A percentile compares a stretch with the other conserved stretches of the same genome.
Evolutionary conservation across 371 early-diverging fungal genomes (phyloP).

Genomic region (Quaeritorhiza haematococci): DNA sequence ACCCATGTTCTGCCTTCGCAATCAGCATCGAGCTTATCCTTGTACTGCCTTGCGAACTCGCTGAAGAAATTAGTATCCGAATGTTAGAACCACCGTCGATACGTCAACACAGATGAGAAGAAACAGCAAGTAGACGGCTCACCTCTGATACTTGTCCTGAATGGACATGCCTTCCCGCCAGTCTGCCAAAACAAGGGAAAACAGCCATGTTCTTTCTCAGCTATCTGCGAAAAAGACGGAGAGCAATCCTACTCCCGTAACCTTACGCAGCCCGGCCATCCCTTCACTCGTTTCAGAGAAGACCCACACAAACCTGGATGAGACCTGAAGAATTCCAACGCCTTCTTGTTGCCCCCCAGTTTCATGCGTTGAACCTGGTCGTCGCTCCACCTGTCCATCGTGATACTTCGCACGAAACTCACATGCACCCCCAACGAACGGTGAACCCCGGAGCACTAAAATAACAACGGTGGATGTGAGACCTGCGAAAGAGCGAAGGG

Average conservation of each 20-base stretch:
- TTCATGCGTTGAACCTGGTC: constrained; percentile 92
- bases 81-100: constrained; percentile 68
- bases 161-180: constrained; percentile 73
- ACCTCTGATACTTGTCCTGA: constrained; percentile 28
- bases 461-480: too few species aligned
- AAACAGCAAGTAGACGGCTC: neutral
- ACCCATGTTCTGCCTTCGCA: constrained; percentile 57
- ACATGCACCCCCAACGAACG: constrained; percentile 78
- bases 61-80: too few species aligned
- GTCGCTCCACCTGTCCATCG: constrained; percentile 98
- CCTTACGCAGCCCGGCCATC: too few species aligned
- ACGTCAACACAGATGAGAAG: neutral
- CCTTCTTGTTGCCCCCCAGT: constrained; percentile 78
- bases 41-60: constrained; percentile 80
- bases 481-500: neutral
- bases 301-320: constrained; percentile 48
- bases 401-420: constrained; percentile 94
- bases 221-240: too few species aligned
- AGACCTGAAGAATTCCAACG: constrained; percentile 77
- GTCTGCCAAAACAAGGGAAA: constrained; percentile 33
- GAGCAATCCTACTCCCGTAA: too few species aligned
- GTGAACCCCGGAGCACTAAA: constrained; percentile 73
- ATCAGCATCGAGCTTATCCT: constrained; percentile 79
- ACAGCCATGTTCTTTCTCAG: neutral
- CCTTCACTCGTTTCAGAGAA: neutral